A percentile compares a stretch with the other conserved stretches of the same genome.
These are phyloP conservation scores for Colletotrichum lindemuthianum DNA, from an alignment of 2,329 filamentous ascomycete species.

Conservation along the genomic window DNA sequence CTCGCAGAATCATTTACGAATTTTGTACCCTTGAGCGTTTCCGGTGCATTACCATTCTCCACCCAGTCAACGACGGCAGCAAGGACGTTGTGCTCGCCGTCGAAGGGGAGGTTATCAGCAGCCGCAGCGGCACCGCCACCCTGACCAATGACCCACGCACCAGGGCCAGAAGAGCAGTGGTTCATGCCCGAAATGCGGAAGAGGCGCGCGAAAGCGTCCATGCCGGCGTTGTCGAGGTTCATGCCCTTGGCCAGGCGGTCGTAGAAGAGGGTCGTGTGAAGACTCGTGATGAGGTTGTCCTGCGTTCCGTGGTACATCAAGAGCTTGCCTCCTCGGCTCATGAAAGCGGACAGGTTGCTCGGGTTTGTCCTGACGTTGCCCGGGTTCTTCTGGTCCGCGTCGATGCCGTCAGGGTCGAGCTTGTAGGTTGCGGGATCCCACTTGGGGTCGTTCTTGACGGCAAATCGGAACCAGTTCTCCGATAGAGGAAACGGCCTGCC, in stretches of 20 bases:
- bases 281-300: constrained; percentile 54
- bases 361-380: constrained; percentile 51
- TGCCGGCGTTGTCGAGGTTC: constrained; percentile 44
- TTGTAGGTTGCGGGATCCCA: constrained; percentile 49
- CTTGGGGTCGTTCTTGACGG: constrained; percentile 50
- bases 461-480: constrained; percentile 51
- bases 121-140: constrained; percentile 29
- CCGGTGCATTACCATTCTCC: constrained; percentile 52
- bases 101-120: constrained; percentile 39
- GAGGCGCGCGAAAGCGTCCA: constrained; percentile 61
- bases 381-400: constrained; percentile 44
- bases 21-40: constrained; percentile 49
- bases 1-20: constrained; percentile 40
- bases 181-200: constrained; percentile 65
- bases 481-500: constrained; percentile 39
- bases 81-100: constrained; percentile 55
- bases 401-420: constrained; percentile 48
- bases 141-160: constrained; percentile 50
- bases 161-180: constrained; percentile 60
- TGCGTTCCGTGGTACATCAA: constrained; percentile 58
- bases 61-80: constrained; percentile 61
- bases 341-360: constrained; percentile 51
- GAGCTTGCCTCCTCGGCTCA: constrained; percentile 54
- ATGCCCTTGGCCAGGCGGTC: constrained; percentile 56
- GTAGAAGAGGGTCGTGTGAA: constrained; percentile 60